phyloP scores from a whole-genome alignment of 2,329 filamentous ascomycete species.

The Phialophora macrospora region DNA sequence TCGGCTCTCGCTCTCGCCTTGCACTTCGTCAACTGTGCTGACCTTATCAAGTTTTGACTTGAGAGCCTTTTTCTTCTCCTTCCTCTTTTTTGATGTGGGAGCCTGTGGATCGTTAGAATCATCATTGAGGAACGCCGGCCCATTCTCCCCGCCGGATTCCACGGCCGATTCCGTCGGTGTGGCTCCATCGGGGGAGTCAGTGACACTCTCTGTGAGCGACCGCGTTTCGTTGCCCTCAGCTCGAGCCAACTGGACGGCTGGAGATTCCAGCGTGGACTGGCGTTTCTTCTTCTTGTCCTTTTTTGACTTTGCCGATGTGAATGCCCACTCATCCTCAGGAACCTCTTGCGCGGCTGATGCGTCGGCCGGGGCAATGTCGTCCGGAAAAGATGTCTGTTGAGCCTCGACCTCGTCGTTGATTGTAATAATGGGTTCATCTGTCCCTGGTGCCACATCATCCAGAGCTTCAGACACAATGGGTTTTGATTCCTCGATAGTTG shows the following conservation, averaged over 20 bases:
- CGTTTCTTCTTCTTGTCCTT: conserved; percentile 48
- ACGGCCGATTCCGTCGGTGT: background rate
- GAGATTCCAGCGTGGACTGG: conserved; percentile 35
- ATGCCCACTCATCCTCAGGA: conserved; percentile 26
- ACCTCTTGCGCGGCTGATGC: background rate
- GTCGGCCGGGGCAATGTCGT: background rate
- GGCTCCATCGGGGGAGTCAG: background rate
- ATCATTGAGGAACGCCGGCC: background rate
- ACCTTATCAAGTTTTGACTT: conserved; percentile 41
- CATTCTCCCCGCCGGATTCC: background rate
- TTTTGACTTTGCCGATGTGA: conserved; percentile 40
- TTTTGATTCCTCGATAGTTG: background rate
- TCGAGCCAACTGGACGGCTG: background rate
- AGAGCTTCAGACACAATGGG: background rate
- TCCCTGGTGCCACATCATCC: too few species aligned
- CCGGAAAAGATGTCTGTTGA: background rate
- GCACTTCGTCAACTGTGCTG: conserved; percentile 29
- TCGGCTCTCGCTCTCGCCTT: background rate
- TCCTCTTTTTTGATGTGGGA: conserved; percentile 34
- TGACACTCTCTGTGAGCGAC: background rate
- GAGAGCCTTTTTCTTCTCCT: conserved; percentile 36
- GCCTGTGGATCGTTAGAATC: background rate
- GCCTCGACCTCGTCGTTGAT: background rate
- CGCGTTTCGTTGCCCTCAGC: background rate
- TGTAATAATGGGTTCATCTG: background rate